phyloP scores from a whole-genome alignment of 2,329 filamentous ascomycete species.

The Monosporascus sp. region DNA sequence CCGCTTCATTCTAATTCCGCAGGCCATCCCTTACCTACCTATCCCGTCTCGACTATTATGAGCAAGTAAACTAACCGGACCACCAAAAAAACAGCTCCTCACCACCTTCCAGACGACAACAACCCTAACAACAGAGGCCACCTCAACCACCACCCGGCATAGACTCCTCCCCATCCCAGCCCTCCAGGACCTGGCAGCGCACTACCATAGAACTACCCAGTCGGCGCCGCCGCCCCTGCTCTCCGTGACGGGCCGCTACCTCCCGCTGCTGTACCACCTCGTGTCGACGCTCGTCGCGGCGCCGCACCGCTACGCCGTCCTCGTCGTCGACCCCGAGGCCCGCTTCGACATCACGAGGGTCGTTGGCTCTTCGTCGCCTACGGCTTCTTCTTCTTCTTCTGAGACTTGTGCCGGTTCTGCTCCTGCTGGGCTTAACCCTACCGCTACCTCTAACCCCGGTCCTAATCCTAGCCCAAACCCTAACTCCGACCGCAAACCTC shows the following conservation, averaged over 20 bases:
- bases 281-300: conserved; percentile 45
- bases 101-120: conserved; percentile 8
- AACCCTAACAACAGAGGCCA: background rate
- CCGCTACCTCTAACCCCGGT: conserved; percentile 14
- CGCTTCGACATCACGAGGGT: conserved; percentile 51
- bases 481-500: background rate
- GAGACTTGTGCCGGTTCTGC: too few relatives aligned
- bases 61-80: conserved; percentile 1
- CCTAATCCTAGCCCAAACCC: background rate
- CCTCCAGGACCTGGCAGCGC: conserved; percentile 41
- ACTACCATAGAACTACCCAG: conserved; percentile 44
- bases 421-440: background rate
- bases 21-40: background rate
- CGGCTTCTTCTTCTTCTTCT: conserved; percentile 7
- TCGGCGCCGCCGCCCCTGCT: conserved; percentile 35
- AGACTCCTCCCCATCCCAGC: conserved; percentile 32
- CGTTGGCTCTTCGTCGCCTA: conserved; percentile 3
- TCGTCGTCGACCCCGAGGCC: conserved; percentile 50
- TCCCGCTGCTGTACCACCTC: conserved; percentile 52
- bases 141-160: conserved; percentile 5
- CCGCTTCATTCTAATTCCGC: too few relatives aligned
- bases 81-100: conserved; percentile 14
- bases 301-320: conserved; percentile 43
- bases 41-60: background rate
- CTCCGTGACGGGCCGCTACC: conserved; percentile 45